These are phyloP conservation scores for Nidularia sp. DNA, from an alignment of 768 basidiomycete genomes.

Conservation along the genomic window DNA sequence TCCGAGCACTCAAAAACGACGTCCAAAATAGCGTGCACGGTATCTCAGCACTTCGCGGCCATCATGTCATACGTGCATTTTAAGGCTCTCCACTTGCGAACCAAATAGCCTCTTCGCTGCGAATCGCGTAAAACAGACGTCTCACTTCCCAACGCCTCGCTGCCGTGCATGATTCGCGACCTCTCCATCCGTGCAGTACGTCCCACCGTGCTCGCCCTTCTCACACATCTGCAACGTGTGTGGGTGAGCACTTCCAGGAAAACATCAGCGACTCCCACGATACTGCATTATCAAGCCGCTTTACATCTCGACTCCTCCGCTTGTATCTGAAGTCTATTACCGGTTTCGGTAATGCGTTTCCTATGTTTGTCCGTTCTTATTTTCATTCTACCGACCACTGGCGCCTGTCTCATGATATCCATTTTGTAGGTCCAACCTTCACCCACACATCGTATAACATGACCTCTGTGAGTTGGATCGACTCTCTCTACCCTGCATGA, in stretches of 20 bases:
- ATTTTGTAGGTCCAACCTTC: conserved; percentile 2
- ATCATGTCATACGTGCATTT: too few species aligned
- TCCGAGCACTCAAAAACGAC: too few species aligned
- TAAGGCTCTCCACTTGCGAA: background rate
- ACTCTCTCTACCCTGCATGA: background rate
- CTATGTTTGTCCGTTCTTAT: too few species aligned
- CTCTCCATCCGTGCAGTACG: conserved; percentile 2
- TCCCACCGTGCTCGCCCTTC: conserved; percentile 6
- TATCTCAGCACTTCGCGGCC: too few species aligned
- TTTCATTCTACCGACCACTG: background rate
- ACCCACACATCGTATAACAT: background rate
- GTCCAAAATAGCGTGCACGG: too few species aligned
- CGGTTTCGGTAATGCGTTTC: too few species aligned
- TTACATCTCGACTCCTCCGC: too few species aligned
- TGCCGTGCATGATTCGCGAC: background rate
- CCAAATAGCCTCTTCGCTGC: background rate
- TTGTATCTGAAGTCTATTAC: too few species aligned
- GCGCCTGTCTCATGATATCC: background rate
- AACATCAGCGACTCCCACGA: too few species aligned
- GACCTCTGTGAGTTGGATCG: background rate
- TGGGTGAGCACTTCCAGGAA: too few species aligned
- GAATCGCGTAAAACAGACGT: background rate
- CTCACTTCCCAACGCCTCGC: background rate
- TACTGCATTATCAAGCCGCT: too few species aligned
- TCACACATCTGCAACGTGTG: conserved; percentile 2